Evolutionary conservation across 108 stramenopile species (phyloP), one percentile per base, ranked within the genome.

Genomic region (Mayamaea pseudoterrestris): DNA sequence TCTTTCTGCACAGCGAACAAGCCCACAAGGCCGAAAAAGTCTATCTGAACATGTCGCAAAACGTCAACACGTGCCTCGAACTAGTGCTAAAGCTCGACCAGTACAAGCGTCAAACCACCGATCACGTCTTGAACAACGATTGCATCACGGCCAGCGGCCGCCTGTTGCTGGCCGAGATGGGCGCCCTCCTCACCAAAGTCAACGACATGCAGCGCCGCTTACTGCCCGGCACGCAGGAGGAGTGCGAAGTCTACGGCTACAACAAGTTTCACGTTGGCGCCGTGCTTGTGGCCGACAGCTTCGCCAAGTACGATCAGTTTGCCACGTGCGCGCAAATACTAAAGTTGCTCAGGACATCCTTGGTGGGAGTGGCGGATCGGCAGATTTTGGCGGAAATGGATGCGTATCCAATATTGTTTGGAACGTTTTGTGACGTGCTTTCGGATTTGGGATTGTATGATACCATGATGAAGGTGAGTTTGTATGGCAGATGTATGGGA

Each of bases 401-500:
- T 3, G n/a, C n/a, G n/a, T n/a, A n/a, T n/a, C n/a, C n/a, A 52
- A 51, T 8, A 44, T 35, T 22, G 41, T 8, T 5, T 30, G 25
- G 25, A 23, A 51, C 17, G 5, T 60, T 60, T 44, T 45, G 59
- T 27, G 59, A 52, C 31, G 35, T 60, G 13, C 51, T 60, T 50
- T n/a, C 36, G 12, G 59, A 60, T 60, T 16, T 60, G 11, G 59
- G 59, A 24, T 34, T 60, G 21, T 52, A 50, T 22, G 41, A 60
- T 17, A 50, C 35, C 59, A 60, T 60, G 59, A 25, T 41, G 9
- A 54, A 54, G 27, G n/a, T n/a, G n/a, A n/a, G n/a, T n/a, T n/a
- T n/a, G n/a, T n/a, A n/a, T n/a, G n/a, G n/a, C n/a, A n/a, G n/a
- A n/a, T n/a, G n/a, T n/a, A n/a, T n/a, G n/a, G n/a, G n/a, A n/a